phyloP scores from a whole-genome alignment of 83 land plant genomes.

The Picea engelmannii region DNA sequence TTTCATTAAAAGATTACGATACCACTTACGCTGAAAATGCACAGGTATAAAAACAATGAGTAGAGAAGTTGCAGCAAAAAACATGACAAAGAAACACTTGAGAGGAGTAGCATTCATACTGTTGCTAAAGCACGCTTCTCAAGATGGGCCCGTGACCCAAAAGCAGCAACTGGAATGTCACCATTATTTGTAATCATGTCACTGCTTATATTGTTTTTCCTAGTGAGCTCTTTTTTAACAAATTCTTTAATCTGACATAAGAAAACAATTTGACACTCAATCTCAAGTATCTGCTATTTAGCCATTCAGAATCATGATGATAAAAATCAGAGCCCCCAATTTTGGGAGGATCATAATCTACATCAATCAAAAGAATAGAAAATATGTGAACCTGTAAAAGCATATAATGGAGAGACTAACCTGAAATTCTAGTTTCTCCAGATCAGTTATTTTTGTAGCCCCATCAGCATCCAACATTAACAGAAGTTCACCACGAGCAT shows the following conservation, averaged over 20 bases:
- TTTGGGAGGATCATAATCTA: no score
- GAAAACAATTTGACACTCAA: slow-evolving; percentile 7
- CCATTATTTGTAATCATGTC: slow-evolving; percentile 10
- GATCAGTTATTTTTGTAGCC: slow-evolving; percentile 83
- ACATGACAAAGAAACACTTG: slow-evolving; percentile 8
- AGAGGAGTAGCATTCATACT: slow-evolving; percentile 32
- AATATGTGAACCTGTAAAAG: background rate
- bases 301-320: background rate
- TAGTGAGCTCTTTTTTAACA: slow-evolving; percentile 17
- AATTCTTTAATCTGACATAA: slow-evolving; percentile 10
- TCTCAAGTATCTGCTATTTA: background rate
- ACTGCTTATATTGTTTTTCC: background rate
- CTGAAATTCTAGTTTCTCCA: slow-evolving; percentile 91
- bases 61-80: background rate
- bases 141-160: slow-evolving; percentile 93
- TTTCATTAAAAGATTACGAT: slow-evolving; percentile 94
- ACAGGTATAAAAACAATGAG: background rate
- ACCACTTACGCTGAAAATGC: slow-evolving; percentile 88
- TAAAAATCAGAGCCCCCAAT: background rate
- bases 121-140: slow-evolving; percentile 93
- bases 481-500: slow-evolving; percentile 87
- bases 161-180: slow-evolving; percentile 50
- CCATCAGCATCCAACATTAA: slow-evolving; percentile 98
- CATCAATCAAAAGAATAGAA: slow-evolving; percentile 1
- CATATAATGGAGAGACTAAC: slow-evolving; percentile 25